A percentile compares a stretch with the other conserved stretches of the same genome.
Evolutionary conservation across 2,329 filamentous ascomycete species (phyloP).

Genomic region (Ampelomyces quisqualis): DNA sequence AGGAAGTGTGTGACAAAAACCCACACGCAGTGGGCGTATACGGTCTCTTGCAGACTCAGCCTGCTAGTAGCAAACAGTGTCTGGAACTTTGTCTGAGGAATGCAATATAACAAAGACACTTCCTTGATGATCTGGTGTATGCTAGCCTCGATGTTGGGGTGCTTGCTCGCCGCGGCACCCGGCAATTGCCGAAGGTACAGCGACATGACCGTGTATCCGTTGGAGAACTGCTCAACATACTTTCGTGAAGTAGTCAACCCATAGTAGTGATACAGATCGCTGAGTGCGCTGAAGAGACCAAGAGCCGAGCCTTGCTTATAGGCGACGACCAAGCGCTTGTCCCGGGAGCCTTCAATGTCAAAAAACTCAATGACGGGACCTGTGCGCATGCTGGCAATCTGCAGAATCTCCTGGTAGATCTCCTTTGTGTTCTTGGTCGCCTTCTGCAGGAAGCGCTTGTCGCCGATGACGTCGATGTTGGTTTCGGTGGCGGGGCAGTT

Average conservation of each 20-base stretch:
- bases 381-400: slow-evolving; percentile 76
- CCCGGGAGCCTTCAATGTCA: slow-evolving; percentile 84
- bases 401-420: slow-evolving; percentile 92
- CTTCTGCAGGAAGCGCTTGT: slow-evolving; percentile 93
- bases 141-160: slow-evolving; percentile 85
- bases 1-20: slow-evolving; percentile 98
- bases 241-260: slow-evolving; percentile 94
- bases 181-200: slow-evolving; percentile 79
- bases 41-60: slow-evolving; percentile 91
- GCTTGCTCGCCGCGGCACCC: slow-evolving; percentile 48
- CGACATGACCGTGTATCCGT: slow-evolving; percentile 96
- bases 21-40: slow-evolving; percentile 97
- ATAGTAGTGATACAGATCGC: slow-evolving; percentile 98
- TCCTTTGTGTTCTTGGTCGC: slow-evolving; percentile 93
- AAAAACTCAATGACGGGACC: slow-evolving; percentile 98
- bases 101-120: slow-evolving; percentile 92
- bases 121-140: slow-evolving; percentile 99
- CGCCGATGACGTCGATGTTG: slow-evolving; percentile 84
- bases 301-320: slow-evolving; percentile 91
- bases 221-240: slow-evolving; percentile 97
- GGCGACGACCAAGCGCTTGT: slow-evolving; percentile 92
- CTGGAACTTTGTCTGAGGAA: slow-evolving; percentile 96
- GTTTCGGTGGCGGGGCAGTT: slow-evolving; percentile 76
- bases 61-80: slow-evolving; percentile 80
- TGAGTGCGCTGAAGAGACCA: slow-evolving; percentile 91